A percentile compares a stretch with the other conserved stretches of the same genome.
Conservation (phyloP, 139 green algal genomes). For the Coelastrella sp. region DNA sequence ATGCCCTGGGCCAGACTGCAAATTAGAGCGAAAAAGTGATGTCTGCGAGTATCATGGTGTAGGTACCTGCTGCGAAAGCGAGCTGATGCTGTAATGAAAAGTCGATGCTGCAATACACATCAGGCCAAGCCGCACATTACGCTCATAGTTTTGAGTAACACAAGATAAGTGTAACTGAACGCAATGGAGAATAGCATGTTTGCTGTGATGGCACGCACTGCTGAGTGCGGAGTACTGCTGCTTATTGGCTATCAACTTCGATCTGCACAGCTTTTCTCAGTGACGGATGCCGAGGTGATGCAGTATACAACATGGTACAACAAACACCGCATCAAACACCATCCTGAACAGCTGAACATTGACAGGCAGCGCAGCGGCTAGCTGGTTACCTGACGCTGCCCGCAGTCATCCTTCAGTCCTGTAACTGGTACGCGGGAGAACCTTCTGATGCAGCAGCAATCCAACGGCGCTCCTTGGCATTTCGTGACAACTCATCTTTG, state of each 20-base stretch:
- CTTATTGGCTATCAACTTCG: slow-evolving; percentile 54
- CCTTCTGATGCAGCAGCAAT: no score
- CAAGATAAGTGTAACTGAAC: no score
- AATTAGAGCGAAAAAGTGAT: no score
- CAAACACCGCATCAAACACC: no score
- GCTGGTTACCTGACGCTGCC: slow-evolving; percentile 56
- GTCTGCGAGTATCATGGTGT: no score
- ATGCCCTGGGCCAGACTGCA: no score
- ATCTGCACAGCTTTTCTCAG: slow-evolving; percentile 31
- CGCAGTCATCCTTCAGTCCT: slow-evolving; percentile 51
- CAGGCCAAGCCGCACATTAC: background rate
- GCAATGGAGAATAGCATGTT: slow-evolving; percentile 7
- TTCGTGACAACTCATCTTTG: no score
- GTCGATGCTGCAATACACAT: background rate
- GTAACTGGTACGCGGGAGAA: slow-evolving; percentile 46
- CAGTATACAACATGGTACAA: no score
- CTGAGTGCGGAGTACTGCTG: slow-evolving; percentile 52
- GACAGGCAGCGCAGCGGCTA: slow-evolving; percentile 39
- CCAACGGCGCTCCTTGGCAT: no score
- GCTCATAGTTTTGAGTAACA: background rate
- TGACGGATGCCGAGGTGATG: slow-evolving; percentile 57
- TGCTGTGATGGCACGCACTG: background rate
- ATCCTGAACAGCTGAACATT: no score
- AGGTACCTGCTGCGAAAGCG: no score
- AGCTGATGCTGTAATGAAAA: no score